These are phyloP conservation scores for Backusella parvicylindrica DNA, from an alignment of 192 early-diverging fungal genomes.

Conservation along the genomic window DNA sequence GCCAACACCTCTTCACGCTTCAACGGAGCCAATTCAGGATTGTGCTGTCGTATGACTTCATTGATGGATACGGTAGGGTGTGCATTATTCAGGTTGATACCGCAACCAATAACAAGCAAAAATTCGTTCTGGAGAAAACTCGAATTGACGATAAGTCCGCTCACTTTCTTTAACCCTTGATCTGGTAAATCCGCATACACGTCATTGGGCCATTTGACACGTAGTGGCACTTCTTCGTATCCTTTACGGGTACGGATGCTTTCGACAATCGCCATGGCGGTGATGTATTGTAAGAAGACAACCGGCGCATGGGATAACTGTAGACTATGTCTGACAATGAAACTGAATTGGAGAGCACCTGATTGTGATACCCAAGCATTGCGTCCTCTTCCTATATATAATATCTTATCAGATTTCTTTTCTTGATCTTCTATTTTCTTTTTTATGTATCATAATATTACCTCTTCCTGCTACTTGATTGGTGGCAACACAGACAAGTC, in stretches of 20 bases:
- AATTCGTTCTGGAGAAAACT: constrained; percentile 71
- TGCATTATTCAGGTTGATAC: constrained; percentile 82
- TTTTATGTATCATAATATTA: constrained; percentile 9
- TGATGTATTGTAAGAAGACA: constrained; percentile 94
- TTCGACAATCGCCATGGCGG: constrained; percentile 80
- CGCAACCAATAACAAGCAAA: constrained; percentile 82
- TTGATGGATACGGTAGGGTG: constrained; percentile 87
- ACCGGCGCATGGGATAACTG: constrained; percentile 55
- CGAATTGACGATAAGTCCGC: constrained; percentile 88
- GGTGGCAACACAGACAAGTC: constrained; percentile 77
- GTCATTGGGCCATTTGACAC: constrained; percentile 98
- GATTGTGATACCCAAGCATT: constrained; percentile 95
- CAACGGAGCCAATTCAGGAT: constrained; percentile 51
- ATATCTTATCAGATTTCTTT: neutral
- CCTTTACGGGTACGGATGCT: constrained; percentile 64
- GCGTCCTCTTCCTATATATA: constrained; percentile 67
- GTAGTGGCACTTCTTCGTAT: constrained; percentile 78
- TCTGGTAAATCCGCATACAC: constrained; percentile 69
- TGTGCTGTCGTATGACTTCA: constrained; percentile 65
- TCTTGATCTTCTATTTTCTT: neutral
- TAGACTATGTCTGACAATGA: constrained; percentile 70
- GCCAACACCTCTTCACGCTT: constrained; percentile 69
- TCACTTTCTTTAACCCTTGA: constrained; percentile 67
- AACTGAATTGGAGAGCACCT: constrained; percentile 87
- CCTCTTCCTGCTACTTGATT: constrained; percentile 80